phyloP scores from a whole-genome alignment of 768 basidiomycete species.

The Amanita exitialis region DNA sequence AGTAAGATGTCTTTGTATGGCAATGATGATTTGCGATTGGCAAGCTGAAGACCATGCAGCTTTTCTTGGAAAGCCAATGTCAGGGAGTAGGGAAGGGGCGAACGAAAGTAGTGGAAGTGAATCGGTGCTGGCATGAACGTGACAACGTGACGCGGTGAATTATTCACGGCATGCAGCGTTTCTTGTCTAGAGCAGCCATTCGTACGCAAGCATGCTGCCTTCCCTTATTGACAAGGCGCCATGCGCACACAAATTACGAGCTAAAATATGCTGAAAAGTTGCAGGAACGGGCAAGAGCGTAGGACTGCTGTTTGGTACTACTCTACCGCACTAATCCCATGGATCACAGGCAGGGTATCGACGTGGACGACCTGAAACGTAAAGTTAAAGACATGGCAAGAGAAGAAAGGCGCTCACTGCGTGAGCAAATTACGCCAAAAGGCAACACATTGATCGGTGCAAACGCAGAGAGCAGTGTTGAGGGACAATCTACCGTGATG shows the following conservation, averaged over 20 bases:
- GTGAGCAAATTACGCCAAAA: constrained; percentile 9
- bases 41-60: constrained; percentile 58
- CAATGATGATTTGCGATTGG: constrained; percentile 24
- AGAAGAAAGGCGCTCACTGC: constrained; percentile 17
- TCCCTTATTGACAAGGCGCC: background rate
- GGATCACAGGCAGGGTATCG: constrained; percentile 1
- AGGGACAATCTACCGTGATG: background rate
- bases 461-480: constrained; percentile 8
- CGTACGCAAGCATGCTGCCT: background rate
- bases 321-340: background rate
- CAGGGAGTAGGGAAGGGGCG: constrained; percentile 68
- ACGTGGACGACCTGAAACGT: constrained; percentile 24
- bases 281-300: constrained; percentile 54
- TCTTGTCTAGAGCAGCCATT: background rate
- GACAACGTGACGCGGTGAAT: background rate
- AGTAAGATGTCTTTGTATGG: constrained; percentile 58
- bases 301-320: constrained; percentile 13
- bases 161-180: background rate
- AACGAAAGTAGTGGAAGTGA: constrained; percentile 65
- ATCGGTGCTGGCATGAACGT: constrained; percentile 37
- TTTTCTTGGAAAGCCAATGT: constrained; percentile 64
- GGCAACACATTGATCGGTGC: constrained; percentile 6
- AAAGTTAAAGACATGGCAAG: constrained; percentile 15
- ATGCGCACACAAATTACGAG: constrained; percentile 16
- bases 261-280: constrained; percentile 66